A percentile compares a stretch with the other conserved stretches of the same genome.
These are phyloP conservation scores for Kodamaea sp. DNA, from an alignment of 1,139 yeast genomes.

Conservation along the genomic window DNA sequence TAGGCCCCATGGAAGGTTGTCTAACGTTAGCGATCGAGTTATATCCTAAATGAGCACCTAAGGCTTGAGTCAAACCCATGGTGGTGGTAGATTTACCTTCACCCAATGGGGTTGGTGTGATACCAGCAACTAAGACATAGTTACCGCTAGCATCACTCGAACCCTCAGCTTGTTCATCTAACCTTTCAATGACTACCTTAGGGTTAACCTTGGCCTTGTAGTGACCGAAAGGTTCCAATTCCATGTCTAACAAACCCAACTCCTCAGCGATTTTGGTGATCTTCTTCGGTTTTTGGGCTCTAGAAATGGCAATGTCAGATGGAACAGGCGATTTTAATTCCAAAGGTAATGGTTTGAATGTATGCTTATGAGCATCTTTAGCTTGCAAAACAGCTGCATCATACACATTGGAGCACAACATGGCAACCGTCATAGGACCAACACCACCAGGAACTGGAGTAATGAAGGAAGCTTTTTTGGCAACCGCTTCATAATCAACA, in stretches of 20 bases:
- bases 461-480: slow-evolving; percentile 53
- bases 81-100: slow-evolving; percentile 83
- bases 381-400: slow-evolving; percentile 60
- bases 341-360: slow-evolving; percentile 48
- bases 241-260: slow-evolving; percentile 57
- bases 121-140: slow-evolving; percentile 73
- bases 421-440: slow-evolving; percentile 87
- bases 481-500: slow-evolving; percentile 62
- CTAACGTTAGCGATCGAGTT: slow-evolving; percentile 77
- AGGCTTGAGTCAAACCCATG: slow-evolving; percentile 74
- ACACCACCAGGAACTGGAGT: slow-evolving; percentile 91
- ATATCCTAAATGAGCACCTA: slow-evolving; percentile 68
- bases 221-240: slow-evolving; percentile 70
- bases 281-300: slow-evolving; percentile 67
- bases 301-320: slow-evolving; percentile 70
- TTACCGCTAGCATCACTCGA: slow-evolving; percentile 45
- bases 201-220: slow-evolving; percentile 72
- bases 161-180: slow-evolving; percentile 54
- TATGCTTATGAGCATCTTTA: slow-evolving; percentile 43
- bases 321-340: slow-evolving; percentile 59
- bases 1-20: slow-evolving; percentile 87
- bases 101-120: slow-evolving; percentile 79
- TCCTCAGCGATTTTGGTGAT: slow-evolving; percentile 62
- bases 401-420: slow-evolving; percentile 68
- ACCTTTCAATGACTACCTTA: slow-evolving; percentile 50